Conservation (phyloP, 2,329 filamentous ascomycete species). For the Ceratocystis colombiana region DNA sequence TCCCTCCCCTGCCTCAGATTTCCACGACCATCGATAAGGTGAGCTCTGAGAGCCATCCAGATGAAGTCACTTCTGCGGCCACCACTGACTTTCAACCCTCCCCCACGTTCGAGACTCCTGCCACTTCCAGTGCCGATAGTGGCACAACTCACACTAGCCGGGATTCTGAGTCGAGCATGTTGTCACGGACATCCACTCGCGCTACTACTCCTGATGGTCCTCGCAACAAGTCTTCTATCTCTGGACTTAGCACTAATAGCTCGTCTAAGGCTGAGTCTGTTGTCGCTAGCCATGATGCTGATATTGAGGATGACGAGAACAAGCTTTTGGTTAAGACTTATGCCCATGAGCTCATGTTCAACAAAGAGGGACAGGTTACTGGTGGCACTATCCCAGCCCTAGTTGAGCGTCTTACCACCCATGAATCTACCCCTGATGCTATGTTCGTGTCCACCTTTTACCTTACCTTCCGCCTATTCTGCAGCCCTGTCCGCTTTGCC, state of each 20-base stretch:
- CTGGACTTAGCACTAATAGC: slow-evolving; percentile 56
- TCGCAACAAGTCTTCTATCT: slow-evolving; percentile 51
- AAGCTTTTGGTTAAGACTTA: slow-evolving; percentile 85
- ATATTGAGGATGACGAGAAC: slow-evolving; percentile 67
- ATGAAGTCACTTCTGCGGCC: slow-evolving; percentile 19
- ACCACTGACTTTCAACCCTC: slow-evolving; percentile 40
- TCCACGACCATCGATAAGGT: slow-evolving; percentile 44
- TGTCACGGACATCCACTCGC: slow-evolving; percentile 74
- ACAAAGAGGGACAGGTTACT: slow-evolving; percentile 89
- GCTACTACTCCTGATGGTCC: slow-evolving; percentile 74
- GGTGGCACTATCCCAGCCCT: slow-evolving; percentile 83
- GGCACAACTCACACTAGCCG: slow-evolving; percentile 69
- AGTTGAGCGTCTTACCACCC: slow-evolving; percentile 87
- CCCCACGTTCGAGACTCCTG: slow-evolving; percentile 57
- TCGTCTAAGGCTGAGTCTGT: slow-evolving; percentile 38
- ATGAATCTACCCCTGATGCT: slow-evolving; percentile 83
- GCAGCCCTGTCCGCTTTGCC: slow-evolving; percentile 67
- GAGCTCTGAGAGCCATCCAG: slow-evolving; percentile 37
- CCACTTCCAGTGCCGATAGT: slow-evolving; percentile 66
- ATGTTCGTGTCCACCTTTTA: slow-evolving; percentile 93
- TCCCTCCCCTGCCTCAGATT: slow-evolving; percentile 50
- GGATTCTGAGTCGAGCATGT: slow-evolving; percentile 67
- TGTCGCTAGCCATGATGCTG: slow-evolving; percentile 50
- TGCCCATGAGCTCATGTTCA: slow-evolving; percentile 82
- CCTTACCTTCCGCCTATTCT: slow-evolving; percentile 89